phyloP scores from a whole-genome alignment of 257 asterid genomes.

The Nicotiana undulata region DNA sequence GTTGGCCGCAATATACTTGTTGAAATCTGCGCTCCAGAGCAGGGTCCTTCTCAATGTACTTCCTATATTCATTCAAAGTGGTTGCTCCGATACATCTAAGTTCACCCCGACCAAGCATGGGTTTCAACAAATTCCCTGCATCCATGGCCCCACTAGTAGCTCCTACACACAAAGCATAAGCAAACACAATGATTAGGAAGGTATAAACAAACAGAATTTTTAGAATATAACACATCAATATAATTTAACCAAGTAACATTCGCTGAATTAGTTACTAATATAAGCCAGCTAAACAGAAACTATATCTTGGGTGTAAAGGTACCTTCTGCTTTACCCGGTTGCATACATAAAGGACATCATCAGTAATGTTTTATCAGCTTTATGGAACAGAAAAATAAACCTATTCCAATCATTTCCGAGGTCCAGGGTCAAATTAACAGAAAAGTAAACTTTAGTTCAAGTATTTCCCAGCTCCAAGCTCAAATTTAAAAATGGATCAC shows the following conservation, averaged over 20 bases:
- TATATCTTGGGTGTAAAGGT: background rate
- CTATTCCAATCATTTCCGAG: background rate
- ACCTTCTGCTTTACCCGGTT: background rate
- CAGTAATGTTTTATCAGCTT: background rate
- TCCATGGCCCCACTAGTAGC: constrained; percentile 88
- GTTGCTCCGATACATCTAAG: constrained; percentile 96
- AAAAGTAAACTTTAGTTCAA: background rate
- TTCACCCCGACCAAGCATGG: constrained; percentile 94
- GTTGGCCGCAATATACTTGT: constrained; percentile 88
- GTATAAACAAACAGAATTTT: background rate
- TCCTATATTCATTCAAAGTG: constrained; percentile 77
- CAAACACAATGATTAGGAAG: background rate
- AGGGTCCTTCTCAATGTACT: constrained; percentile 92
- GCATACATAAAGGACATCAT: background rate
- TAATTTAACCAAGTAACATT: background rate
- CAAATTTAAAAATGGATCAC: background rate
- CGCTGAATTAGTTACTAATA: background rate
- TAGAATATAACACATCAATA: background rate
- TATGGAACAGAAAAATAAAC: background rate
- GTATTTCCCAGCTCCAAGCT: background rate
- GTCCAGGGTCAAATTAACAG: background rate
- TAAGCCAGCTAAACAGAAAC: background rate
- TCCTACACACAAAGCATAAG: constrained; percentile 33
- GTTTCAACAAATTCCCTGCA: constrained; percentile 89
- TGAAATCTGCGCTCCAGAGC: constrained; percentile 93